Percentiles rank a stretch among this genome's conserved stretches.
These are phyloP conservation scores for Mallotus repandus DNA, from an alignment of 441 rosid species.

Conservation along the genomic window DNA sequence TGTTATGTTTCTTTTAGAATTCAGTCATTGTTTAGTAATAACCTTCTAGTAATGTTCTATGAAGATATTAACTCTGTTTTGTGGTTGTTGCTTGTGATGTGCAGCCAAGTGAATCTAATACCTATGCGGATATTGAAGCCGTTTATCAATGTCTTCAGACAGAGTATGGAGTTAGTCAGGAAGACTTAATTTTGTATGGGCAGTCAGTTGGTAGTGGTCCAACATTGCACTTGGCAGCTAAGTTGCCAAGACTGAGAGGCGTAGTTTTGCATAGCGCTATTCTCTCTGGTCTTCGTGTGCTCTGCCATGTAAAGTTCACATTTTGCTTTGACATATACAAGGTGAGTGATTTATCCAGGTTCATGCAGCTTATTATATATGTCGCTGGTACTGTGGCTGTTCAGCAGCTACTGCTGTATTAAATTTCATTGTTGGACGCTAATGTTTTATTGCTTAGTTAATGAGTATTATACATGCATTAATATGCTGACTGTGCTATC, in stretches of 20 bases:
- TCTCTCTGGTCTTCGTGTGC: constrained; percentile 97
- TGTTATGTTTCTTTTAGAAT: not conserved
- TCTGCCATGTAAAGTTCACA: constrained; percentile 87
- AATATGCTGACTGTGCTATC: not conserved
- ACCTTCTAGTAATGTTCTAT: not conserved
- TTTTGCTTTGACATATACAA: constrained; percentile 87
- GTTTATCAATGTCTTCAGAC: constrained; percentile 87
- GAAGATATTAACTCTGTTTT: constrained; percentile 8
- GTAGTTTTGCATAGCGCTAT: constrained; percentile 96
- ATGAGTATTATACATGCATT: not conserved
- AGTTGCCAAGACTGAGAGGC: constrained; percentile 93
- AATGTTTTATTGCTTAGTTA: not conserved
- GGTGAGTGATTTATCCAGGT: constrained; percentile 38
- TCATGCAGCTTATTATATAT: not conserved
- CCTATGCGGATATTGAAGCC: constrained; percentile 98
- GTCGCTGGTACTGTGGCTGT: too few species aligned
- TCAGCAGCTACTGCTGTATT: not conserved
- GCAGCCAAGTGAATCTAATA: constrained; percentile 89
- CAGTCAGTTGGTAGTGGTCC: constrained; percentile 99
- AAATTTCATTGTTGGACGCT: not conserved
- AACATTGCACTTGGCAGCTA: constrained; percentile 89
- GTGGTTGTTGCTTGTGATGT: constrained; percentile 18
- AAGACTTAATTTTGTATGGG: constrained; percentile 86
- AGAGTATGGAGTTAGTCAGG: constrained; percentile 90
- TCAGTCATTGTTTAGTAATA: not conserved